Base-by-base conservation (phyloP, 352 stramenopile genomes). In the Phytophthora sansomeana region DNA sequence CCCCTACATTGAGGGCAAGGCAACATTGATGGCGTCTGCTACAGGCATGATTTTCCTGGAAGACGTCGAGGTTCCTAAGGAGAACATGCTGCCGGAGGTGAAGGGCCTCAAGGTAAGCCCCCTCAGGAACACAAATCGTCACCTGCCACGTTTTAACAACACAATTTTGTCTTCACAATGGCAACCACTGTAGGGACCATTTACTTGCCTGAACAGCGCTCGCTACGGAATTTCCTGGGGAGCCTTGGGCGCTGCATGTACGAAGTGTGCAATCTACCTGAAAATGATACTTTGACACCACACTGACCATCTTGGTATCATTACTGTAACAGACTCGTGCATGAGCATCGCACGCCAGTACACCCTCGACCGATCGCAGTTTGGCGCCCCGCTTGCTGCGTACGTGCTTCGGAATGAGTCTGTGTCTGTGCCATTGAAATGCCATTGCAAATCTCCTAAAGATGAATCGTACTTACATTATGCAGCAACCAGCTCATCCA, bases 21-120 rank as follows among this genome's bases (percentile, higher is more conserved):
- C 98, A 32, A 95, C 86, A 33, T 77, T 99, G 41, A 92, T 98
- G 62, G 97, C 97, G 19, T 98, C 90, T 43, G 85, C 79, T 17
- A 99, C 97, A 1, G 97, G 97, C 51, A 98, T 98, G 86, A 99
- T 99, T 56, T 98, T 98, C 72, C 91, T 99, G 76, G 97, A 99
- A 50, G 94, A 99, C 63, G 96, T 99, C 24, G 79, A 93, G 67
- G 90, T 99, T 11, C 96, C 96, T 4, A 91, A 88, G 51, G 88
- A 97, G 42, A 98, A 98, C 77, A 93, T 98, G 83, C 81, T 99
- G 28, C 89, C 87, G 1, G 91, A 95, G 72, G 87, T 91, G 46
- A 96, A 94, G 70, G 85, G 85, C 1, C 78, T 96, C 28, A 95
- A 96, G 77, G 78, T 83, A 70, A 7, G 51, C 10, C 13, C 16